phyloP scores from a whole-genome alignment of 2,329 filamentous ascomycete species.

The Trichophyton schoenleinii region DNA sequence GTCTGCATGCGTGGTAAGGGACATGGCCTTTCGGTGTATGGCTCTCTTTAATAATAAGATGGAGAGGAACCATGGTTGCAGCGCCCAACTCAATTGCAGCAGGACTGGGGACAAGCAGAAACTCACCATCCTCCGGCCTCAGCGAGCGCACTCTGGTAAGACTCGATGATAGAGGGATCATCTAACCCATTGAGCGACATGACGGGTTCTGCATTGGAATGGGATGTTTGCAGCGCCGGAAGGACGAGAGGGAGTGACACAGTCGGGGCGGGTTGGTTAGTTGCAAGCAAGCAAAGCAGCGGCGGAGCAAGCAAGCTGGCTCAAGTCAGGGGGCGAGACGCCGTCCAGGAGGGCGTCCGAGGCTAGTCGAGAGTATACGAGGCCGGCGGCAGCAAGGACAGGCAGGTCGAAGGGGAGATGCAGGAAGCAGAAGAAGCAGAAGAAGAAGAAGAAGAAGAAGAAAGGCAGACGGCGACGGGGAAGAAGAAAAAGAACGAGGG shows the following conservation, averaged over 20 bases:
- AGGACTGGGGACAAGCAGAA: not conserved
- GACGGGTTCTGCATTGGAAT: constrained; percentile 15
- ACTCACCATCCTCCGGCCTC: constrained; percentile 92
- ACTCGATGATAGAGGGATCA: constrained; percentile 64
- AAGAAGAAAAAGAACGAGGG: not conserved
- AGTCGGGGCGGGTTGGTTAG: no score
- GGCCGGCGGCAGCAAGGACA: not conserved
- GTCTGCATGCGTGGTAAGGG: no score
- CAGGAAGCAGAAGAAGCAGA: not conserved
- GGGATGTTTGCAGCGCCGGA: not conserved
- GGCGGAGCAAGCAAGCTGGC: not conserved
- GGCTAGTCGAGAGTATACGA: not conserved
- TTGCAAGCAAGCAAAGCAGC: not conserved
- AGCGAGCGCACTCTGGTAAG: constrained; percentile 62
- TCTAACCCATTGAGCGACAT: constrained; percentile 98
- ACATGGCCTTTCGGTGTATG: not conserved
- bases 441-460: not conserved
- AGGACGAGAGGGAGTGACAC: not conserved
- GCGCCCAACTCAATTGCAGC: constrained; percentile 7
- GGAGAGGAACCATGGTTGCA: constrained; percentile 7
- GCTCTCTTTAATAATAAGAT: not conserved
- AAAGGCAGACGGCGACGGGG: not conserved
- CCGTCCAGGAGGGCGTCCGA: not conserved
- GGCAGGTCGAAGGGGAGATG: not conserved
- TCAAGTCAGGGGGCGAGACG: not conserved